phyloP scores from a whole-genome alignment of 306 rosid species.

The Ziziphus jujuba region DNA sequence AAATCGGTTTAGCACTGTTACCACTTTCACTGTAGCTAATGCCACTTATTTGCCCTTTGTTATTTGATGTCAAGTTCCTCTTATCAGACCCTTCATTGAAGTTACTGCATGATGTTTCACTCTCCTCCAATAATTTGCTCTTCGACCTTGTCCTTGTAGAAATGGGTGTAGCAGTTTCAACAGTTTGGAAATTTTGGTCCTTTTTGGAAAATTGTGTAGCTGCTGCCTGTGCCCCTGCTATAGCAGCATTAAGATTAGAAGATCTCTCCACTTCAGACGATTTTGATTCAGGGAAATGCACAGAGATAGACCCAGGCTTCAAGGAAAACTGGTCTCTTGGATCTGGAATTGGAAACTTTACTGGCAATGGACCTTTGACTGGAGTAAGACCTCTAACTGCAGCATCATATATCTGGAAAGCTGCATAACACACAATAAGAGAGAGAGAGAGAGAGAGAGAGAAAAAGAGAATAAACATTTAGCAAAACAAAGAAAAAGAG shows the following conservation, averaged over 20 bases:
- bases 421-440: conserved; percentile 11
- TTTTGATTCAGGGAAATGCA: conserved; percentile 28
- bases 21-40: conserved; percentile 34
- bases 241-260: conserved; percentile 59
- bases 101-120: conserved; percentile 17
- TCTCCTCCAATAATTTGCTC: conserved; percentile 24
- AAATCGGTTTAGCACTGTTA: conserved; percentile 23
- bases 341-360: conserved; percentile 78
- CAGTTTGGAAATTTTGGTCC: conserved; percentile 34
- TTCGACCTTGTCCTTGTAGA: conserved; percentile 18
- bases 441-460: conserved; percentile 6
- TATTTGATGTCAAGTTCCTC: conserved; percentile 21
- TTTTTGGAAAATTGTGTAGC: conserved; percentile 74
- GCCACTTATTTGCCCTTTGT: conserved; percentile 25
- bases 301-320: conserved; percentile 65
- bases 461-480: neutral
- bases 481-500: neutral
- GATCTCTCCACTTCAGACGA: conserved; percentile 60
- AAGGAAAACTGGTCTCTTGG: conserved; percentile 65
- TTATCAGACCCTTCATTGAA: conserved; percentile 24
- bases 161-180: conserved; percentile 10
- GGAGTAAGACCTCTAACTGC: conserved; percentile 77
- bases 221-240: conserved; percentile 91
- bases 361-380: conserved; percentile 57
- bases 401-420: conserved; percentile 64